These are phyloP conservation scores for Penicillium sp. DNA, from an alignment of 2,329 filamentous ascomycete genomes.

Conservation along the genomic window DNA sequence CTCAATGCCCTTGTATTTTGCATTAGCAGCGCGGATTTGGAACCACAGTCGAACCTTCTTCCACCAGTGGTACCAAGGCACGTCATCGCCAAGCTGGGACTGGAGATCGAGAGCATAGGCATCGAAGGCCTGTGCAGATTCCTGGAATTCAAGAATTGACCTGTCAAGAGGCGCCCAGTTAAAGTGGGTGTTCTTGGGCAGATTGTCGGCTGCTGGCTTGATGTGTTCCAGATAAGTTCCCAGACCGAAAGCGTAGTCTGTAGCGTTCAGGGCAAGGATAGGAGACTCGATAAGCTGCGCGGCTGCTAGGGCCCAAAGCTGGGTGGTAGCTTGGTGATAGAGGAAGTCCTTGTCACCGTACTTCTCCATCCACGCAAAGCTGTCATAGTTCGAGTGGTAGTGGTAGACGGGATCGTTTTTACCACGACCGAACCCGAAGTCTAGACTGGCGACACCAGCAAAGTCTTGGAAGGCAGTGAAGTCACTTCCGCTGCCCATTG, in stretches of 20 bases:
- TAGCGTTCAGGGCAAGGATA: constrained; percentile 64
- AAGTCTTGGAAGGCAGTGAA: constrained; percentile 75
- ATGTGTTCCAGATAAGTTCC: constrained; percentile 42
- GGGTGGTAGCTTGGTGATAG: constrained; percentile 65
- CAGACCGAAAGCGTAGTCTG: constrained; percentile 64
- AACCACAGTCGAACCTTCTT: constrained; percentile 65
- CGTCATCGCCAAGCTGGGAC: constrained; percentile 51
- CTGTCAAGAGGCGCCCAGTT: constrained; percentile 51
- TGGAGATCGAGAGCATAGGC: constrained; percentile 49
- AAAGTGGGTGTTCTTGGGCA: constrained; percentile 29
- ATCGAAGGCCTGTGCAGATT: constrained; percentile 55
- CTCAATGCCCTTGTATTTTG: constrained; percentile 81
- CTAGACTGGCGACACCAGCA: constrained; percentile 66
- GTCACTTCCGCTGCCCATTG: constrained; percentile 72
- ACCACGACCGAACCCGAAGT: constrained; percentile 59
- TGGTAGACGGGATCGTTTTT: constrained; percentile 60
- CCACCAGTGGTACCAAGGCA: constrained; percentile 80
- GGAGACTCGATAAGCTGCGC: constrained; percentile 63
- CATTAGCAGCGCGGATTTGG: constrained; percentile 68
- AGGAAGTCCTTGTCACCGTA: constrained; percentile 68
- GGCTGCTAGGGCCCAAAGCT: constrained; percentile 63
- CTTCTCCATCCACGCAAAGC: constrained; percentile 78
- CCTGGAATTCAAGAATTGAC: constrained; percentile 51
- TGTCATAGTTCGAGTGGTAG: constrained; percentile 84
- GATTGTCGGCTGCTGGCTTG: constrained; percentile 28